A percentile compares a stretch with the other conserved stretches of the same genome.
Conservation (phyloP, 495 filamentous ascomycete species). For the Thozetella sp. region DNA sequence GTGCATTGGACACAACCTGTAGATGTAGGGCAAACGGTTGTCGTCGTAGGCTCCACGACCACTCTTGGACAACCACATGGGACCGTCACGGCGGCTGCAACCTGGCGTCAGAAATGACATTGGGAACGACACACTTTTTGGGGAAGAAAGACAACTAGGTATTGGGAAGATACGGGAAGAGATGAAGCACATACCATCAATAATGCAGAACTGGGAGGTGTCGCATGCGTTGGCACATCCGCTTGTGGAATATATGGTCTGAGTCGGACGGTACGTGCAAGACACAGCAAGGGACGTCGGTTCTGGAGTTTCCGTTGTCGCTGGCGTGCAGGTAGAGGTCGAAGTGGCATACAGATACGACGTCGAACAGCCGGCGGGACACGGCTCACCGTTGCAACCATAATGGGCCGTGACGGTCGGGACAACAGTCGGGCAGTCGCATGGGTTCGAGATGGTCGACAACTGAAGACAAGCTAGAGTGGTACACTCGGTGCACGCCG, state of each 20-base stretch:
- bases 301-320: neutral
- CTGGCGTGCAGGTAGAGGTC: neutral
- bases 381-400: neutral
- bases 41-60: neutral
- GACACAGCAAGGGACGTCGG: neutral
- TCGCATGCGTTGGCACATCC: neutral
- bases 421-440: neutral
- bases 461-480: neutral
- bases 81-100: neutral
- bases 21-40: neutral
- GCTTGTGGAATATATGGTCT: neutral
- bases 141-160: neutral
- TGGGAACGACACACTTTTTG: neutral
- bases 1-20: neutral
- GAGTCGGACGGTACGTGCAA: neutral
- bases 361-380: conserved; percentile 4
- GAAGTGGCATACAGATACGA: neutral
- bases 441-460: conserved; percentile 5
- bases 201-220: neutral
- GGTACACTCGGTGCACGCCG: neutral
- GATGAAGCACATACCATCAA: neutral
- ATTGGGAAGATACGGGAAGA: neutral
- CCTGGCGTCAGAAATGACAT: neutral
- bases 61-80: neutral
- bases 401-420: neutral